A percentile compares a stretch with the other conserved stretches of the same genome.
These are phyloP conservation scores for Phaeosphaeria sp. DNA, from an alignment of 2,329 filamentous ascomycete genomes.

Conservation along the genomic window DNA sequence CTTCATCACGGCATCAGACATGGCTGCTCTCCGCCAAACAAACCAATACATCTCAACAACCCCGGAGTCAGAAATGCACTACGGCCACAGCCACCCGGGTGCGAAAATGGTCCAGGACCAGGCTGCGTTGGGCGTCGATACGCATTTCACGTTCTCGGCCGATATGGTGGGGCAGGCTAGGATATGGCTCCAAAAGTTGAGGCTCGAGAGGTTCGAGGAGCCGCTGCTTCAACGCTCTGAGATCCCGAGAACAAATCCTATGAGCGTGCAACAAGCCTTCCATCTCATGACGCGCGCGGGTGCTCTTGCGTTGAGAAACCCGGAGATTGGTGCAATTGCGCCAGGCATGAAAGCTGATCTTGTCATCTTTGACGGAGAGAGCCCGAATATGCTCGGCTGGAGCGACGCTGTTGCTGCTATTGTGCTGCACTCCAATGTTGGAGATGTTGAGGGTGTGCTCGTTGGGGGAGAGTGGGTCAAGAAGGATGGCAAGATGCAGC, in stretches of 20 bases:
- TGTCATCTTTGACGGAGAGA: slow-evolving; percentile 59
- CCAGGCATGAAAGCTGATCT: slow-evolving; percentile 62
- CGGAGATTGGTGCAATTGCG: slow-evolving; percentile 59
- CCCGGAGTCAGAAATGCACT: slow-evolving; percentile 66
- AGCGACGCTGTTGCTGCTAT: slow-evolving; percentile 63
- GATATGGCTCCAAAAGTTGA: slow-evolving; percentile 59
- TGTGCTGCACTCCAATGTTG: slow-evolving; percentile 61
- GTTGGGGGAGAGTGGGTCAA: slow-evolving; percentile 60
- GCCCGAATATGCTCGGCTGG: slow-evolving; percentile 61
- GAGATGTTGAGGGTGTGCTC: slow-evolving; percentile 59
- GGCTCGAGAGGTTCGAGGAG: slow-evolving; percentile 49
- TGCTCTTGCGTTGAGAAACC: slow-evolving; percentile 58
- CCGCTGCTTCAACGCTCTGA: slow-evolving; percentile 49
- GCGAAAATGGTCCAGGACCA: slow-evolving; percentile 58
- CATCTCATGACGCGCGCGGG: slow-evolving; percentile 61
- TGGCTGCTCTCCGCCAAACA: slow-evolving; percentile 48
- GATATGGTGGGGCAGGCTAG: slow-evolving; percentile 58
- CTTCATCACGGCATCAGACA: slow-evolving; percentile 39
- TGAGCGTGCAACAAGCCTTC: slow-evolving; percentile 63
- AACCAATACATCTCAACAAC: slow-evolving; percentile 65
- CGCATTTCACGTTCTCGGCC: slow-evolving; percentile 59
- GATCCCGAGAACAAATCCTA: slow-evolving; percentile 57
- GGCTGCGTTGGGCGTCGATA: slow-evolving; percentile 61
- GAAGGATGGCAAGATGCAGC: slow-evolving; percentile 48
- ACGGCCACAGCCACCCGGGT: slow-evolving; percentile 59